Conservation (phyloP, 768 basidiomycete genomes). For the Zangia roseola region DNA sequence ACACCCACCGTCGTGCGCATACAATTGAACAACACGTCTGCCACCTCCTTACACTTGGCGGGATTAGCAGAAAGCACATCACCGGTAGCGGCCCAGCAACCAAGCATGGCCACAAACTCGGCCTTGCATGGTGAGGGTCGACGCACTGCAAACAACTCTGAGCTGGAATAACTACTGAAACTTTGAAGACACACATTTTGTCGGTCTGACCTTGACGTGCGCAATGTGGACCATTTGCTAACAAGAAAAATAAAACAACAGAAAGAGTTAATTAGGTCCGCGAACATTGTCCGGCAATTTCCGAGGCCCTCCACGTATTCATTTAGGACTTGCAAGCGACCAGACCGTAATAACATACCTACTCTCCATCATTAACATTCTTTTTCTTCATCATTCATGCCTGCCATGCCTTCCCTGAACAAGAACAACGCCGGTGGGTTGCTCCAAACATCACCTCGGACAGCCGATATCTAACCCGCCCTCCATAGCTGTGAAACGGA, state of each 20-base stretch:
- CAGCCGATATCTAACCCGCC: not conserved
- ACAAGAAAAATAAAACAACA: too few species aligned
- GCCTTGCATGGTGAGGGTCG: constrained; percentile 25
- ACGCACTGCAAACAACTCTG: constrained; percentile 2
- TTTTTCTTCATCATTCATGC: too few species aligned
- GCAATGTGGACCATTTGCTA: constrained; percentile 65
- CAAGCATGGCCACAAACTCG: constrained; percentile 76
- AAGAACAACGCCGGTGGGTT: constrained; percentile 84
- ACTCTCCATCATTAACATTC: not conserved
- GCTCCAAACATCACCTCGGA: not conserved
- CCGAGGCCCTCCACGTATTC: constrained; percentile 17
- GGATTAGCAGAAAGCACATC: constrained; percentile 54
- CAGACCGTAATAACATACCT: too few species aligned
- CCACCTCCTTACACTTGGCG: constrained; percentile 53
- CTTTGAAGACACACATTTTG: constrained; percentile 49
- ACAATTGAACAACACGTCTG: constrained; percentile 68
- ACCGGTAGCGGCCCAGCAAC: constrained; percentile 78
- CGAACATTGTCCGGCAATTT: constrained; percentile 9
- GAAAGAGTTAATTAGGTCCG: constrained; percentile 3
- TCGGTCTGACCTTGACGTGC: constrained; percentile 76
- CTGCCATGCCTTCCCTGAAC: constrained; percentile 51
- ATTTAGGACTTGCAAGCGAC: constrained; percentile 6
- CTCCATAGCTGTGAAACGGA: constrained; percentile 82
- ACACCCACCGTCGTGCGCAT: constrained; percentile 80
- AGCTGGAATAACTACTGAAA: too few species aligned